Conservation (phyloP, 1,284 basidiomycete genomes). For the Leccinum discolor region DNA sequence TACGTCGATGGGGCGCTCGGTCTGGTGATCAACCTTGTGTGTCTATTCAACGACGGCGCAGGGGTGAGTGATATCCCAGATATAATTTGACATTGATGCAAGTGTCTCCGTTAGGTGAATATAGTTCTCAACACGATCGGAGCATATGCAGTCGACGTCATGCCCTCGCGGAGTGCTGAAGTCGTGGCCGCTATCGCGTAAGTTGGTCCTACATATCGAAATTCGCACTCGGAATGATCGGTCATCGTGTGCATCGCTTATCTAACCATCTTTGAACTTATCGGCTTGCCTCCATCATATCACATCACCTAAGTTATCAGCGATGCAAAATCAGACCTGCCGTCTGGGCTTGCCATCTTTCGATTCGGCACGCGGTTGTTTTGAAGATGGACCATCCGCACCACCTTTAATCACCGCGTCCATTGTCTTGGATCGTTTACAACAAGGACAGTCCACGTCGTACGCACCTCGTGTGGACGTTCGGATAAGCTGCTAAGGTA, state of each 20-base stretch:
- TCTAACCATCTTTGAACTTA: slow-evolving; percentile 1
- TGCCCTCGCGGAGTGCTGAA: slow-evolving; percentile 55
- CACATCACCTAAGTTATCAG: too few species aligned
- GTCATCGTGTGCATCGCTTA: neutral
- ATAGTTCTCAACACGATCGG: slow-evolving; percentile 51
- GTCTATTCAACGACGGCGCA: slow-evolving; percentile 49
- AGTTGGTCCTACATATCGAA: neutral
- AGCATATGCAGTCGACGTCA: slow-evolving; percentile 59
- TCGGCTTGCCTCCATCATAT: too few species aligned
- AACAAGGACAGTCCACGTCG: too few species aligned
- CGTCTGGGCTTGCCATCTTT: too few species aligned
- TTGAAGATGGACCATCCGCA: too few species aligned
- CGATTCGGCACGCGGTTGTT: too few species aligned
- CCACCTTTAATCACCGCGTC: too few species aligned
- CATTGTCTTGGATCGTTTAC: too few species aligned
- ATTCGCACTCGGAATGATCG: neutral
- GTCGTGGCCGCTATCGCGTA: slow-evolving; percentile 46
- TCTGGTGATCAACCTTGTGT: slow-evolving; percentile 41
- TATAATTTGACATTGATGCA: neutral
- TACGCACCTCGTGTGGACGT: too few species aligned
- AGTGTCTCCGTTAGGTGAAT: slow-evolving; percentile 35
- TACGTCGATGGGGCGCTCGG: slow-evolving; percentile 43
- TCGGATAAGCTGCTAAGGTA: too few species aligned
- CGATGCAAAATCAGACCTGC: too few species aligned
- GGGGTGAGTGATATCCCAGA: slow-evolving; percentile 37